phyloP scores from a whole-genome alignment of 805 yeast species.

The Scheffersomyces coipomensis region DNA sequence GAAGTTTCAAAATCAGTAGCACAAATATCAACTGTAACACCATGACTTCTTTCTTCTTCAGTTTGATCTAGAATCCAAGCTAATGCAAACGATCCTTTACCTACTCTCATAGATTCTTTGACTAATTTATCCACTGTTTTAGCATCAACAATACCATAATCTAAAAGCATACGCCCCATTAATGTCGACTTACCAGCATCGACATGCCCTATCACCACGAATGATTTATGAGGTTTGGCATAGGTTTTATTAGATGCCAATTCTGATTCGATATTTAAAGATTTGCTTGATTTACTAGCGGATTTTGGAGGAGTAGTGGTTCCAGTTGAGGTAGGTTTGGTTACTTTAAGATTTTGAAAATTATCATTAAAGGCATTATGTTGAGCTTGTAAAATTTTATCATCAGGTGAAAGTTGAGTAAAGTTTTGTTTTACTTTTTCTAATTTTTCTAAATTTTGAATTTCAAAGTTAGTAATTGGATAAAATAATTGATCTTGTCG shows the following conservation, averaged over 20 bases:
- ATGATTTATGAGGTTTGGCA: slow-evolving; percentile 58
- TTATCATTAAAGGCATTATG: slow-evolving; percentile 36
- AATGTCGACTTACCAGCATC: slow-evolving; percentile 85
- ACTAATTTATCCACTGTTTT: slow-evolving; percentile 61
- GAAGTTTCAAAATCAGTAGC: slow-evolving; percentile 64
- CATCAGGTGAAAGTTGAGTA: slow-evolving; percentile 80
- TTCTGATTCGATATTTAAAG: slow-evolving; percentile 42
- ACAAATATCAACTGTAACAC: slow-evolving; percentile 78
- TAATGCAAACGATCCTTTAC: slow-evolving; percentile 76
- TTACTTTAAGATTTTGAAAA: slow-evolving; percentile 22
- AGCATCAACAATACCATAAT: slow-evolving; percentile 63
- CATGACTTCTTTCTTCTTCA: slow-evolving; percentile 68
- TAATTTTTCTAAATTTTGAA: slow-evolving; percentile 28
- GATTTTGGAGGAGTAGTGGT: slow-evolving; percentile 8
- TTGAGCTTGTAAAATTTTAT: slow-evolving; percentile 61
- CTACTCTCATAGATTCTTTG: slow-evolving; percentile 62
- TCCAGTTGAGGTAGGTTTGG: slow-evolving; percentile 4
- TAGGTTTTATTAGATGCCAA: slow-evolving; percentile 27
- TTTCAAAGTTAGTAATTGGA: slow-evolving; percentile 38
- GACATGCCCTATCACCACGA: slow-evolving; percentile 82
- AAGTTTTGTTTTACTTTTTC: slow-evolving; percentile 54
- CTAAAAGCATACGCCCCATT: slow-evolving; percentile 70
- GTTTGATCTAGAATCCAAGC: slow-evolving; percentile 90
- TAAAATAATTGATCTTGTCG: slow-evolving; percentile 20
- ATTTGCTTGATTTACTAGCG: slow-evolving; percentile 41